Percentiles rank a stretch among this genome's conserved stretches.
phyloP scores from a whole-genome alignment of 2,329 filamentous ascomycete genomes.

The Fulvia fulva region DNA sequence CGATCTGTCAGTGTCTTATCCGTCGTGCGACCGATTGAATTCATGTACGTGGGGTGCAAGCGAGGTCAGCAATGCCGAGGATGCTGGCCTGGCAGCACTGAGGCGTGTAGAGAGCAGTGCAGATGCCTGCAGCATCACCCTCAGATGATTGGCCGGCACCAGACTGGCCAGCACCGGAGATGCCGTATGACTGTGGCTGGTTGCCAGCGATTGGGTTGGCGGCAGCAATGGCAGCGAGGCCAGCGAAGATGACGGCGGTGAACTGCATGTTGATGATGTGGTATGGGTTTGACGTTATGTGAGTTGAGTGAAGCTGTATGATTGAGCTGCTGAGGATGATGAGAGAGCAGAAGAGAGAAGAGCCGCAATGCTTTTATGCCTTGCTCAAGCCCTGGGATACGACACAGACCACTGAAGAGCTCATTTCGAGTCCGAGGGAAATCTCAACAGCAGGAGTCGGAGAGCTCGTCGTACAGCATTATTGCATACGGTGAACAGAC shows the following conservation, averaged over 20 bases:
- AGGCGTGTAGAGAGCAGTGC: background rate
- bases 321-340: background rate
- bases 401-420: too few relatives aligned
- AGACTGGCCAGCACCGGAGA: background rate
- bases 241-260: slow-evolving; percentile 1
- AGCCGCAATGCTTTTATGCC: background rate
- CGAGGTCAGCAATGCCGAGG: slow-evolving; percentile 8
- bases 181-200: background rate
- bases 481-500: too few relatives aligned
- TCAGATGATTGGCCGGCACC: background rate
- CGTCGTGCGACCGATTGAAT: background rate
- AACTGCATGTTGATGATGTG: slow-evolving; percentile 5
- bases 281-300: background rate
- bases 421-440: too few relatives aligned
- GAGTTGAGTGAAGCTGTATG: background rate
- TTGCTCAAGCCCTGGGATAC: too few relatives aligned
- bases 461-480: too few relatives aligned
- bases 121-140: background rate
- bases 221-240: background rate
- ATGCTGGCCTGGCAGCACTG: slow-evolving; percentile 12
- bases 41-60: slow-evolving; percentile 7
- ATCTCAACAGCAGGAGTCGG: too few relatives aligned
- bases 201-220: background rate
- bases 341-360: background rate
- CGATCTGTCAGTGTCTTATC: background rate